Percentiles rank a stretch among this genome's conserved stretches.
Evolutionary conservation across 306 rosid genomes (phyloP).

Genomic region (Albizia julibrissin): DNA sequence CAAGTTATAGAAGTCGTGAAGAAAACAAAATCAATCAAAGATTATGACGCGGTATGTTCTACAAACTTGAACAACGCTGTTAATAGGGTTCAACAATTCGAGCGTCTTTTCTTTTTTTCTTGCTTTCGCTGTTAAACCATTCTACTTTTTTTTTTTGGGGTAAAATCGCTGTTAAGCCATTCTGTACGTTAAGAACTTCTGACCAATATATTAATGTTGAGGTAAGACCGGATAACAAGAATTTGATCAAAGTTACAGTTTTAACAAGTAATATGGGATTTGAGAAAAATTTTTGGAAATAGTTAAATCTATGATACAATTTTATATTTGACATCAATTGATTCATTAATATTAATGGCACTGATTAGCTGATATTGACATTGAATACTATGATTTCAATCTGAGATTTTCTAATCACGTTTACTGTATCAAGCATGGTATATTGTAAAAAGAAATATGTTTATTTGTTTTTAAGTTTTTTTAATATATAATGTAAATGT

Average conservation of each 20-base stretch:
- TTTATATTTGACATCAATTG: background rate
- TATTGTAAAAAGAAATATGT: background rate
- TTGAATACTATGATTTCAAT: background rate
- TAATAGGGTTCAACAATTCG: background rate
- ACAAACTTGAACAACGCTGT: background rate
- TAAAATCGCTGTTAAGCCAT: background rate
- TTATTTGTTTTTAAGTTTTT: background rate
- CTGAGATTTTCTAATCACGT: background rate
- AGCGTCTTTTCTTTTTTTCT: background rate
- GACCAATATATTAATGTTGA: background rate
- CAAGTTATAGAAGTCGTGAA: background rate
- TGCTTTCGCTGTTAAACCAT: background rate
- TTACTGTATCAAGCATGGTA: background rate
- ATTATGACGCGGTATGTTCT: background rate
- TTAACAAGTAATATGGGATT: background rate
- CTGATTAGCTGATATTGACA: background rate
- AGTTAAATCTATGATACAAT: background rate
- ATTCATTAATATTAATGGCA: background rate
- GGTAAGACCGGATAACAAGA: background rate
- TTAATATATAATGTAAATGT: background rate
- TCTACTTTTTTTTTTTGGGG: background rate
- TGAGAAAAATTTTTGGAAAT: background rate
- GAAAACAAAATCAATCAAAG: background rate
- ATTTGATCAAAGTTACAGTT: background rate
- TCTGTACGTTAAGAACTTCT: background rate